Evolutionary conservation across 2,329 filamentous ascomycete species (phyloP), one percentile per base, ranked within the genome.

Genomic region (Zymoseptoria pseudotritici): DNA sequence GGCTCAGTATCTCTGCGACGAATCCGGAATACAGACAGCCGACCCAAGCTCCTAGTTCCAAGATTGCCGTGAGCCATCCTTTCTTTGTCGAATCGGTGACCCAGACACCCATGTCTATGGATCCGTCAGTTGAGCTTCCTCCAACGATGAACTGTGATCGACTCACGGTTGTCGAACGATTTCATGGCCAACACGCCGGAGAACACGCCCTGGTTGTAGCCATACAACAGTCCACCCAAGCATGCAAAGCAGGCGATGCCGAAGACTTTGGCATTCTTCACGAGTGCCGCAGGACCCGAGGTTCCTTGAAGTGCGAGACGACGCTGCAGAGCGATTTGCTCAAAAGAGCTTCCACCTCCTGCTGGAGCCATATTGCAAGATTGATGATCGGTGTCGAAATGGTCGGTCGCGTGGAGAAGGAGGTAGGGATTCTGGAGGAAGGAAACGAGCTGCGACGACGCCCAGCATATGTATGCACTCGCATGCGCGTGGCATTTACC

Each of bases 41-140:
- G n/a, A 90, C 70, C 88, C 88, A 91, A 51, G 88, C 88, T 56
- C 88, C 88, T 1, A 91, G 81, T 70, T 91, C 87, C 24, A 91
- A 82, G 64, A 90, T 90, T 2, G 87, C 79, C 0, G 77, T 77
- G 20, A 80, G 71, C 78, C 77, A 79, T 31, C 78, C 78, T 60
- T 79, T 75, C 59, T 77, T 75, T 2, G 75, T 77, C 9, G 63
- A 62, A 59, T 76, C 62, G 2, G 58, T 61, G 19, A 71, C 72
- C 65, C 73, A 74, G 42, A 68, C 62, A 56, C 76, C 74, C 73
- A 80, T 80, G 50, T 80, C 75, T 76, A 46, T 10, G 50, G 21
- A 21, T 31, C 3, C 10, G 51, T 62, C 20, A 58, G 54, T 26
- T 56, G 36, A 19, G 50, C 50, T 46, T n/a, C 31, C 24, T 24